Conservation (phyloP, 2,329 filamentous ascomycete species). For the Penicillium hordei region DNA sequence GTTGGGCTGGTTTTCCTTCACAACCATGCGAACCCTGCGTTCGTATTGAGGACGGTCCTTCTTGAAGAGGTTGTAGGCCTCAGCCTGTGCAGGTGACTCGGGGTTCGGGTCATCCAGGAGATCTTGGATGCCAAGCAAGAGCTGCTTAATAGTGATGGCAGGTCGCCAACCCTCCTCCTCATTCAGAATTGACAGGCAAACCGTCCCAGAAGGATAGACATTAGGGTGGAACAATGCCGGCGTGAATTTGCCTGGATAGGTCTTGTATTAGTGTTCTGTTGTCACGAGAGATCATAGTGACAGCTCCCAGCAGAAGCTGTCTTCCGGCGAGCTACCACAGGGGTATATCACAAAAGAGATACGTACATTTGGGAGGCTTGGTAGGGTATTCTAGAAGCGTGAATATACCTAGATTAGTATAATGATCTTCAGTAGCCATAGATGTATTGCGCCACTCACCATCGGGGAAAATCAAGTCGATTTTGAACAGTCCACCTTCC, state of each 20-base stretch:
- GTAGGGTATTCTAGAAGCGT: slow-evolving; percentile 80
- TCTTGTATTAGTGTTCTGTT: not conserved
- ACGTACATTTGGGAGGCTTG: slow-evolving; percentile 95
- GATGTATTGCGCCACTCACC: slow-evolving; percentile 56
- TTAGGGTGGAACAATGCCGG: slow-evolving; percentile 98
- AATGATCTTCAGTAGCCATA: slow-evolving; percentile 5
- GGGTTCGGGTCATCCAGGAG: slow-evolving; percentile 95
- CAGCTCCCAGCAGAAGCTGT: not conserved
- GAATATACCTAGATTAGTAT: slow-evolving; percentile 15
- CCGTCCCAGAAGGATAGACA: slow-evolving; percentile 96
- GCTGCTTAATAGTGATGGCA: slow-evolving; percentile 97
- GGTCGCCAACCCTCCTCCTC: slow-evolving; percentile 99
- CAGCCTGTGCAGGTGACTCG: slow-evolving; percentile 92
- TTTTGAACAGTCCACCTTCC: slow-evolving; percentile 96
- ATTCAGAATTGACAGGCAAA: slow-evolving; percentile 95
- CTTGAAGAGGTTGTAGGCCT: slow-evolving; percentile 96
- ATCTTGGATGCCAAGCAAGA: slow-evolving; percentile 92
- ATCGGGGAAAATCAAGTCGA: slow-evolving; percentile 89
- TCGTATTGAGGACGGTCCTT: slow-evolving; percentile 86
- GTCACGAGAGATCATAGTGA: not conserved
- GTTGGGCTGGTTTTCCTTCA: slow-evolving; percentile 82
- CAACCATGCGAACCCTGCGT: slow-evolving; percentile 79
- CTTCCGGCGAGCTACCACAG: no score
- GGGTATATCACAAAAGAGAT: not conserved
- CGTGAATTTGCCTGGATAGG: slow-evolving; percentile 78